Conservation (phyloP, 179 eudicot species). For the Patellifolia procumbens region DNA sequence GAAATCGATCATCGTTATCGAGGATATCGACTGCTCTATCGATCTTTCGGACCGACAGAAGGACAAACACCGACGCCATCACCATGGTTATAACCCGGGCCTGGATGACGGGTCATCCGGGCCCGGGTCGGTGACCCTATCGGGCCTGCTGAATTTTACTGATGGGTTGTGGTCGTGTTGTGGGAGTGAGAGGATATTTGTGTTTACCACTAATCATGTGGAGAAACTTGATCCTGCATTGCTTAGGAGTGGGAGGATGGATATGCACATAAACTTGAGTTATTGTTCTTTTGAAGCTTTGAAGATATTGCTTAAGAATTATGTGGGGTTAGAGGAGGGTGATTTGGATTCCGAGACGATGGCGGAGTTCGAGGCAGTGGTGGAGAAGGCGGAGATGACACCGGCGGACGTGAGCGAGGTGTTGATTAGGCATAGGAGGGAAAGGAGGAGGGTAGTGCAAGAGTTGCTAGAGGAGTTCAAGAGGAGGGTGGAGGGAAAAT, state of each 20-base stretch:
- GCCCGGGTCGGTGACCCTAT: slow-evolving; percentile 58
- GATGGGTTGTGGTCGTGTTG: slow-evolving; percentile 97
- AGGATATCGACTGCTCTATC: slow-evolving; percentile 84
- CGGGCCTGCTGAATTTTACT: slow-evolving; percentile 83
- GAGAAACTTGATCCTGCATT: slow-evolving; percentile 90
- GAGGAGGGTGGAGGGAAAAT: slow-evolving; percentile 40
- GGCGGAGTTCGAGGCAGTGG: slow-evolving; percentile 43
- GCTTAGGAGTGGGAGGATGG: slow-evolving; percentile 89
- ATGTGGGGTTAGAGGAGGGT: slow-evolving; percentile 45
- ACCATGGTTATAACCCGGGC: background rate
- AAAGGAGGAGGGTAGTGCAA: slow-evolving; percentile 49
- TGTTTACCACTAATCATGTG: slow-evolving; percentile 89
- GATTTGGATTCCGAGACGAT: slow-evolving; percentile 35
- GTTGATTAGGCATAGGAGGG: slow-evolving; percentile 67
- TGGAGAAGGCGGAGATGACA: slow-evolving; percentile 63
- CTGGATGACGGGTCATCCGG: slow-evolving; percentile 31
- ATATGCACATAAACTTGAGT: slow-evolving; percentile 82
- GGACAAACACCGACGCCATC: background rate
- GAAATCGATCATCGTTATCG: slow-evolving; percentile 82
- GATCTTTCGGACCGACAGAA: slow-evolving; percentile 36
- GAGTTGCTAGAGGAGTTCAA: slow-evolving; percentile 60
- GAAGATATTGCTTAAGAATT: slow-evolving; percentile 66
- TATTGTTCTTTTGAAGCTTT: slow-evolving; percentile 55
- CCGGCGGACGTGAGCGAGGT: slow-evolving; percentile 94
- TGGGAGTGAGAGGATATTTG: slow-evolving; percentile 88